Evolutionary conservation across 345 rosid genomes (phyloP).

Genomic region (Syzygium oleosum): DNA sequence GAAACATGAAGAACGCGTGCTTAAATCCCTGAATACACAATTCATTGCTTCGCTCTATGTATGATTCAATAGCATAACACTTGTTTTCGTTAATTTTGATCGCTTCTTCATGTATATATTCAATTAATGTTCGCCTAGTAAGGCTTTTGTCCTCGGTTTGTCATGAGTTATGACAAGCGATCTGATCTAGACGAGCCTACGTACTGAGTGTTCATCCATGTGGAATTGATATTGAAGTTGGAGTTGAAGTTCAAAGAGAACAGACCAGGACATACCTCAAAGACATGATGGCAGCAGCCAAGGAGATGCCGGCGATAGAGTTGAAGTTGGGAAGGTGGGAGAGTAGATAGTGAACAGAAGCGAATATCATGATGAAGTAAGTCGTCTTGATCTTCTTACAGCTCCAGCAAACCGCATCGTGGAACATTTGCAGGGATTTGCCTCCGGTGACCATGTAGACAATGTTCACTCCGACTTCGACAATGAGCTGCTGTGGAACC

Average conservation of each 20-base stretch:
- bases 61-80: not conserved
- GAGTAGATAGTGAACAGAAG: slow-evolving; percentile 44
- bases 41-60: not conserved
- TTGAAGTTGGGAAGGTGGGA: slow-evolving; percentile 85
- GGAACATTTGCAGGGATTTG: slow-evolving; percentile 47
- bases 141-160: not conserved
- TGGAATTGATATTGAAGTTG: not conserved
- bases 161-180: not conserved
- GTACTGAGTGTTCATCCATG: not conserved
- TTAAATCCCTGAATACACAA: not conserved
- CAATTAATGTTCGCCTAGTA: not conserved
- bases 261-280: slow-evolving; percentile 22
- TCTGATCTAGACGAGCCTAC: not conserved
- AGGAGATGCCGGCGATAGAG: slow-evolving; percentile 61
- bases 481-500: slow-evolving; percentile 67
- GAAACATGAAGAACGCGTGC: not conserved
- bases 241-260: not conserved
- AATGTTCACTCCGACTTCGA: slow-evolving; percentile 56
- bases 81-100: no score
- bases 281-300: slow-evolving; percentile 81
- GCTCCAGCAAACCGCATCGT: slow-evolving; percentile 26
- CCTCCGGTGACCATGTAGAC: slow-evolving; percentile 83
- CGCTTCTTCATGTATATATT: not conserved
- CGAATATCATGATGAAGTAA: slow-evolving; percentile 69
- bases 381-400: slow-evolving; percentile 39